Percentiles rank a stretch among this genome's conserved stretches.
Conservation (phyloP, 129 eudicot genomes). For the Chrysanthemum makinoi region DNA sequence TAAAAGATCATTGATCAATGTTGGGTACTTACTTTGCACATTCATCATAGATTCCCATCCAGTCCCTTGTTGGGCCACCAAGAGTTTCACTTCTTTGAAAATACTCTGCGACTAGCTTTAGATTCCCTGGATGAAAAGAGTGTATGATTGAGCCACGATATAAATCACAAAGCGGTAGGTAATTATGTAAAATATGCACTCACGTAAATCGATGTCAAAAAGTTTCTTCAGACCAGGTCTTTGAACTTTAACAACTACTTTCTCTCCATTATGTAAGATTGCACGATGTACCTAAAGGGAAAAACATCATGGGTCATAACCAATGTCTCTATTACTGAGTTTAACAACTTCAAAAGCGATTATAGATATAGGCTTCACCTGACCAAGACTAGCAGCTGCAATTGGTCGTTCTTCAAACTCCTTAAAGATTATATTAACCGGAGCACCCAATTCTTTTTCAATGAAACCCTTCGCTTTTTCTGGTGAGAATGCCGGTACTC, state of each 20-base stretch:
- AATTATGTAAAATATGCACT: slow-evolving; percentile 24
- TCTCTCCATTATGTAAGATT: slow-evolving; percentile 87
- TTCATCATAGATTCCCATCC: slow-evolving; percentile 96
- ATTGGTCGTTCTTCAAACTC: slow-evolving; percentile 91
- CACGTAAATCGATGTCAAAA: slow-evolving; percentile 94
- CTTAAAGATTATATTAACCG: slow-evolving; percentile 63
- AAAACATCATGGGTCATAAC: not conserved
- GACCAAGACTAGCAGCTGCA: slow-evolving; percentile 99
- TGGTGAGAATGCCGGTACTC: slow-evolving; percentile 94
- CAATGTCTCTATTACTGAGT: not conserved
- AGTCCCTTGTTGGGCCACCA: slow-evolving; percentile 92
- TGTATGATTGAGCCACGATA: slow-evolving; percentile 4
- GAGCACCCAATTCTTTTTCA: slow-evolving; percentile 86
- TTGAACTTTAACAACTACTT: slow-evolving; percentile 90
- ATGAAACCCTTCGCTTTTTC: slow-evolving; percentile 64
- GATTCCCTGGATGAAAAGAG: slow-evolving; percentile 56
- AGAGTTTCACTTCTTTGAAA: slow-evolving; percentile 89
- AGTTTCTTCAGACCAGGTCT: slow-evolving; percentile 95
- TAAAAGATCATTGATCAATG: slow-evolving; percentile 12
- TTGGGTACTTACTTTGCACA: slow-evolving; percentile 77
- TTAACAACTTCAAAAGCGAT: not conserved
- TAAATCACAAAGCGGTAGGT: slow-evolving; percentile 8
- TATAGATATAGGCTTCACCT: slow-evolving; percentile 45
- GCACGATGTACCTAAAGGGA: slow-evolving; percentile 89
- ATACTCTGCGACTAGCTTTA: slow-evolving; percentile 80